phyloP scores from a whole-genome alignment of 352 stramenopile genomes.

The Globisporangium sylvaticum region DNA sequence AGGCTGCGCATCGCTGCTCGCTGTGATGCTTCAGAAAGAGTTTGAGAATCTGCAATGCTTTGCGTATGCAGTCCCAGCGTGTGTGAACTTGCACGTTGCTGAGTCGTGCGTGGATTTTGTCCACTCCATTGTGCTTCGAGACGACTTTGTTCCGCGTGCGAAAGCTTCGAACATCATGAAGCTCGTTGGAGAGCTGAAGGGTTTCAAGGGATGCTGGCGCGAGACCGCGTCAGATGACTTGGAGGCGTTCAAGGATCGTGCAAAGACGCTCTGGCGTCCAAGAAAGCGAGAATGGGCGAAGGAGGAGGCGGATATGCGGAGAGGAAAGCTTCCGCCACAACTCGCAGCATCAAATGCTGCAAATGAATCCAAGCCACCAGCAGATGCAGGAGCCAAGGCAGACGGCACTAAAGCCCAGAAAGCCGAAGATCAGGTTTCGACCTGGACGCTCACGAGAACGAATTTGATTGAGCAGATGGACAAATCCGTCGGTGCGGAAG shows the following conservation, averaged over 20 bases:
- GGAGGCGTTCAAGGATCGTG: slow-evolving; percentile 76
- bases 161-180: slow-evolving; percentile 84
- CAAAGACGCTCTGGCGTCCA: slow-evolving; percentile 78
- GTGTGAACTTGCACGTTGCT: slow-evolving; percentile 76
- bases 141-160: slow-evolving; percentile 81
- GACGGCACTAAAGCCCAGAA: slow-evolving; percentile 23
- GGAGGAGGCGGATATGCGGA: slow-evolving; percentile 52
- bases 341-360: background rate
- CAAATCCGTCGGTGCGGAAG: slow-evolving; percentile 31
- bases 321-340: slow-evolving; percentile 32
- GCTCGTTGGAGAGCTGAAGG: slow-evolving; percentile 66
- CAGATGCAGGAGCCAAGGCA: background rate
- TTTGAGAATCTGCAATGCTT: slow-evolving; percentile 81
- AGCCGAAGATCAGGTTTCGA: slow-evolving; percentile 37
- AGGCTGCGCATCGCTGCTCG: slow-evolving; percentile 69
- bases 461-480: slow-evolving; percentile 81
- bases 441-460: slow-evolving; percentile 66
- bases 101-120: slow-evolving; percentile 77
- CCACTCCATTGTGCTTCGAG: slow-evolving; percentile 79
- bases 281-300: slow-evolving; percentile 79
- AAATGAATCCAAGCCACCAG: background rate
- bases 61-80: slow-evolving; percentile 83
- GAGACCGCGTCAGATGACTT: slow-evolving; percentile 78
- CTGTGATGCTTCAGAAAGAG: slow-evolving; percentile 85
- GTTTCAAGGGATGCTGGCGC: slow-evolving; percentile 79